These are phyloP conservation scores for Suhomyces xylopsoci DNA, from an alignment of 805 yeast species.

Conservation along the genomic window DNA sequence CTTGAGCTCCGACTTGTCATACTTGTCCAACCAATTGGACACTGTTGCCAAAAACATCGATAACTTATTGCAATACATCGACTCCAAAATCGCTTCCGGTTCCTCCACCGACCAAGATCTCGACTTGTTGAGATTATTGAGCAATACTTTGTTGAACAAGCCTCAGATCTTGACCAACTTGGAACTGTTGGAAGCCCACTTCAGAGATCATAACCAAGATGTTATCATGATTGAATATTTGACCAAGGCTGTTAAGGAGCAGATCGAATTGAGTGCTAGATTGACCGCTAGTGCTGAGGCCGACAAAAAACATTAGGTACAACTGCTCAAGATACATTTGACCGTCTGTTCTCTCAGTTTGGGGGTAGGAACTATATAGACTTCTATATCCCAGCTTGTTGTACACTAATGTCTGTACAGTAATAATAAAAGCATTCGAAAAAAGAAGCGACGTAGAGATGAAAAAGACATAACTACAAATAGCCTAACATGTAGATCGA, in stretches of 20 bases:
- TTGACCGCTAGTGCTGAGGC: slow-evolving; percentile 36
- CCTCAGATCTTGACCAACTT: slow-evolving; percentile 48
- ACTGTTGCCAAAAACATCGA: slow-evolving; percentile 48
- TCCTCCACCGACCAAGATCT: slow-evolving; percentile 46
- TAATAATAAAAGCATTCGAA: not conserved
- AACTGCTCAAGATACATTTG: not conserved
- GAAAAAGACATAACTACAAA: no score
- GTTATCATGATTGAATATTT: slow-evolving; percentile 77
- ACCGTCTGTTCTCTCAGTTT: not conserved
- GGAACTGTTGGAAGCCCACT: slow-evolving; percentile 54
- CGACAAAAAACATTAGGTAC: slow-evolving; percentile 12
- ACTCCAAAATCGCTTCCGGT: slow-evolving; percentile 33
- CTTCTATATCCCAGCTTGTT: not conserved
- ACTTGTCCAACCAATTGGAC: slow-evolving; percentile 45
- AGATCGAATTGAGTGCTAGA: slow-evolving; percentile 74
- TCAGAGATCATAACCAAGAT: slow-evolving; percentile 74
- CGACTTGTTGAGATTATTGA: slow-evolving; percentile 63
- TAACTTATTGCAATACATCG: slow-evolving; percentile 47
- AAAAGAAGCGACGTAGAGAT: no score
- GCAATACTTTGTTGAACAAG: slow-evolving; percentile 53
- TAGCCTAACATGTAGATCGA: no score
- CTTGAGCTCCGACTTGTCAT: slow-evolving; percentile 36
- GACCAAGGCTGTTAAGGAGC: slow-evolving; percentile 81
- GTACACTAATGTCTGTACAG: slow-evolving; percentile 5
- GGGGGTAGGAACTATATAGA: not conserved